Percentiles rank a stretch among this genome's conserved stretches.
Evolutionary conservation across 768 basidiomycete species (phyloP).

Genomic region (Favolaschia claudopus): DNA sequence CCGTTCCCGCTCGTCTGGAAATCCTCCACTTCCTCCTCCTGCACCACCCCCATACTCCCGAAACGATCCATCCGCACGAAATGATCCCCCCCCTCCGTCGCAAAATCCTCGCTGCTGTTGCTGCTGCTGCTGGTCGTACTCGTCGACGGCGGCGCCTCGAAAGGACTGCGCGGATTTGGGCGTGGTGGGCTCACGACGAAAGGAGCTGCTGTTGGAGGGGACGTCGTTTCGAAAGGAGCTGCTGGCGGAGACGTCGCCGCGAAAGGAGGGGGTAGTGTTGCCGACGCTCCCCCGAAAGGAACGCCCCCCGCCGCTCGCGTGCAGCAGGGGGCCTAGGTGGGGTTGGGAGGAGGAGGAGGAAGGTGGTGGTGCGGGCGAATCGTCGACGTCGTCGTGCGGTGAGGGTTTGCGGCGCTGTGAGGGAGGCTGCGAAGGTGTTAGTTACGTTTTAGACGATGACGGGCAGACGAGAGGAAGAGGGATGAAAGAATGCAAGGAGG

Average conservation of each 20-base stretch:
- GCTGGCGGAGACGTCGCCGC: constrained; percentile 1
- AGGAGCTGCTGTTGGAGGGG: neutral
- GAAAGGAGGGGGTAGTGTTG: constrained; percentile 1
- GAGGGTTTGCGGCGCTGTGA: constrained; percentile 2
- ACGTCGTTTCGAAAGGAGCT: constrained; percentile 22
- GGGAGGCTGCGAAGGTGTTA: neutral
- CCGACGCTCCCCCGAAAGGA: constrained; percentile 22
- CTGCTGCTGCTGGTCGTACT: too few relatives aligned
- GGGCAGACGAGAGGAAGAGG: neutral
- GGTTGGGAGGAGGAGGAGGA: neutral
- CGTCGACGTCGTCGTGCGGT: too few relatives aligned
- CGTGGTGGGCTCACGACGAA: constrained; percentile 20
- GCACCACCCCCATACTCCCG: too few relatives aligned
- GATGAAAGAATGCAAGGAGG: too few relatives aligned
- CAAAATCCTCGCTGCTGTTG: too few relatives aligned
- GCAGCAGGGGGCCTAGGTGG: constrained; percentile 13
- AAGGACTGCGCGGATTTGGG: constrained; percentile 26
- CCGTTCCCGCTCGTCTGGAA: too few relatives aligned
- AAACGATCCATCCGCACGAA: too few relatives aligned
- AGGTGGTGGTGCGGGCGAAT: too few relatives aligned
- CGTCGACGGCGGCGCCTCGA: constrained; percentile 19
- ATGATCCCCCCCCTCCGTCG: too few relatives aligned
- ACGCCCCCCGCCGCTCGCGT: constrained; percentile 14
- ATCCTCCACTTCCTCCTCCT: too few relatives aligned
- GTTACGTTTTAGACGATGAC: neutral